Conservation (phyloP, 495 filamentous ascomycete species). For the Darksidea phi region DNA sequence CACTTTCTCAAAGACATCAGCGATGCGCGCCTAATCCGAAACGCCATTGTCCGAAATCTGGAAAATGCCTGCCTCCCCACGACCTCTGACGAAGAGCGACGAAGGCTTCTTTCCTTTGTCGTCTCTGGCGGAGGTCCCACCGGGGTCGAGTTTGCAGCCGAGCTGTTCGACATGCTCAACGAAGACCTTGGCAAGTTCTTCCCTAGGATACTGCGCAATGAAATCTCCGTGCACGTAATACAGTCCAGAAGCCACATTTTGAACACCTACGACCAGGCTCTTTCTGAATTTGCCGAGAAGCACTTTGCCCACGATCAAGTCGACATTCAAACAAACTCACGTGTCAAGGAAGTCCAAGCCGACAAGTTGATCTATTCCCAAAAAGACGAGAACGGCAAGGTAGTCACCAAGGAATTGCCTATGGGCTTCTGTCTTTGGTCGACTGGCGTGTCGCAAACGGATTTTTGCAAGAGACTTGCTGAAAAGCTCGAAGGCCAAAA, state of each 20-base stretch:
- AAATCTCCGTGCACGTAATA: slow-evolving; percentile 96
- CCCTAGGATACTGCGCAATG: slow-evolving; percentile 85
- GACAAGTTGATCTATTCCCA: slow-evolving; percentile 89
- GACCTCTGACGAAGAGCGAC: slow-evolving; percentile 83
- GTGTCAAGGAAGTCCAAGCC: slow-evolving; percentile 81
- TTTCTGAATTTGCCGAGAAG: slow-evolving; percentile 88
- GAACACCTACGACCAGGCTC: slow-evolving; percentile 95
- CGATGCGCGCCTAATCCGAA: slow-evolving; percentile 85
- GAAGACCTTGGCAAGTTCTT: slow-evolving; percentile 85
- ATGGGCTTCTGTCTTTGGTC: slow-evolving; percentile 98
- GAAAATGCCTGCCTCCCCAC: slow-evolving; percentile 92
- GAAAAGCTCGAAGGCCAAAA: slow-evolving; percentile 68
- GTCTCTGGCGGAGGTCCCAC: slow-evolving; percentile 94
- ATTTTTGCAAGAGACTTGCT: slow-evolving; percentile 72
- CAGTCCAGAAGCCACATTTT: slow-evolving; percentile 92
- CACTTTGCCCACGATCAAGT: slow-evolving; percentile 88
- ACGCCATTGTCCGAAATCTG: slow-evolving; percentile 85
- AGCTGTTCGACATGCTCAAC: slow-evolving; percentile 93
- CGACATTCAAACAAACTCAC: slow-evolving; percentile 83
- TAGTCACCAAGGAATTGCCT: slow-evolving; percentile 85
- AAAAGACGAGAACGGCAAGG: slow-evolving; percentile 65
- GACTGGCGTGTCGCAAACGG: slow-evolving; percentile 85
- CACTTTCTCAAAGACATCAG: slow-evolving; percentile 92
- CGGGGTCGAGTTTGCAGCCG: slow-evolving; percentile 95
- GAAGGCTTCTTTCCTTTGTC: slow-evolving; percentile 87